Base-by-base conservation (phyloP, 441 rosid species). In the Adansonia grandidieri region DNA sequence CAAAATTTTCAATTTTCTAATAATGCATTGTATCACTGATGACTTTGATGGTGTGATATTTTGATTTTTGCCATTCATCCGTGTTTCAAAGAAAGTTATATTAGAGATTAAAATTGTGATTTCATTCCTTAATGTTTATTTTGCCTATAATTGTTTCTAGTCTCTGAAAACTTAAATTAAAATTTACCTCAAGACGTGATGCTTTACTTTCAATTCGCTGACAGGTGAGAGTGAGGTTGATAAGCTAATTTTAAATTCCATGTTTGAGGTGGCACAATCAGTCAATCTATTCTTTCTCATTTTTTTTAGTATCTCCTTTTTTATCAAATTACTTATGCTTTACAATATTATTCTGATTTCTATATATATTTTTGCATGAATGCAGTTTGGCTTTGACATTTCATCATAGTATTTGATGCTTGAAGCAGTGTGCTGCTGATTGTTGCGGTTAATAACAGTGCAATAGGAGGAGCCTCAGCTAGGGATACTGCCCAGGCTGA, bases 381-480 rank as follows among this genome's bases (percentile, higher is more conserved):
- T 84, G 89, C 87, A 79, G 87, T 82, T 82, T 84, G 65, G 82
- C 81, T 80, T 85, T 76, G 76, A 80, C 79, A 82, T 83, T 82
- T 82, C 71, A 50, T 79, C 77, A 56, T 83, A 84, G 86, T 47
- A 75, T 73, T 88, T 86, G 83, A 90, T 97, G 97, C 83, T 87
- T 85, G 92, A 86, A 88, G 90, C 93, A 90, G 89, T 86, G 92
- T 92, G 98, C 96, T 80, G 97, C 89, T 89, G 80, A 85, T 91
- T 84, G 93, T 85, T 81, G 95, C 98, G 90, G 97, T 93, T 82
- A 97, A 92, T 85, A 95, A 90, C 83, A 93, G 89, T 74, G 73
- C 88, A 77, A 82, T 89, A 82, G 91, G 98, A 77, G 93, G 95
- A 75, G 82, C 92, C 65, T 89, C 99, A 58, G 88, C 88, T 48